phyloP scores from a whole-genome alignment of 2,329 filamentous ascomycete genomes.

The Didymella exigua region DNA sequence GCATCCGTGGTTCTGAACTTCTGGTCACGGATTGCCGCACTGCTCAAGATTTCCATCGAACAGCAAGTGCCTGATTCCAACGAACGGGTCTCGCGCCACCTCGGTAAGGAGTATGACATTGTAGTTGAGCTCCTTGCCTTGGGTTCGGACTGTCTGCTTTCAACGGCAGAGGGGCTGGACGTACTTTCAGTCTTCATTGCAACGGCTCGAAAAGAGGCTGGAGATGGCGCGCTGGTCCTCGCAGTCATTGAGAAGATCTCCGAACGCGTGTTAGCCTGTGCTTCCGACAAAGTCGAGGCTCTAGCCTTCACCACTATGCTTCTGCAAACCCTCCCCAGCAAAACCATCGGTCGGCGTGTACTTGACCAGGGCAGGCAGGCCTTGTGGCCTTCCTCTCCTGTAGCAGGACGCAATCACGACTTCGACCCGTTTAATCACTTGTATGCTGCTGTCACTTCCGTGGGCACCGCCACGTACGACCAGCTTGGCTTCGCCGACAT shows the following conservation, averaged over 20 bases:
- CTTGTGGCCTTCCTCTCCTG: conserved; percentile 66
- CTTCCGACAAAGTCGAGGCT: conserved; percentile 23
- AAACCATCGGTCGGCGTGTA: conserved; percentile 50
- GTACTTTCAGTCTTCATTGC: conserved; percentile 64
- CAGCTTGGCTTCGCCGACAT: conserved; percentile 49
- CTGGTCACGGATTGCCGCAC: conserved; percentile 34
- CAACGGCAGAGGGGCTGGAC: conserved; percentile 23
- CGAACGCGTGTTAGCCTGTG: conserved; percentile 42
- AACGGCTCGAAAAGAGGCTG: conserved; percentile 65
- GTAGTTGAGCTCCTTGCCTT: conserved; percentile 69
- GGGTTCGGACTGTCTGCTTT: conserved; percentile 55
- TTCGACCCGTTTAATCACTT: conserved; percentile 69
- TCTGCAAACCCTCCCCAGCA: conserved; percentile 42
- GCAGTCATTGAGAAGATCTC: conserved; percentile 74
- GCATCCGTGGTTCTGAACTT: conserved; percentile 32
- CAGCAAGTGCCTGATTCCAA: conserved; percentile 28
- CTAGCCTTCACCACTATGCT: conserved; percentile 46
- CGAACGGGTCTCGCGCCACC: conserved; percentile 44
- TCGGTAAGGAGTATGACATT: conserved; percentile 73
- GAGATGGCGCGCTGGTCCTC: conserved; percentile 69
- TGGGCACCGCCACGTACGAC: conserved; percentile 63
- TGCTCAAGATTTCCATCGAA: conserved; percentile 32
- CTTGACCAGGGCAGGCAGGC: conserved; percentile 68
- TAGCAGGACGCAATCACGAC: conserved; percentile 40
- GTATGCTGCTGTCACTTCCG: conserved; percentile 63